Conservation (phyloP, 2,329 filamentous ascomycete genomes). For the Alternaria brassicae region DNA sequence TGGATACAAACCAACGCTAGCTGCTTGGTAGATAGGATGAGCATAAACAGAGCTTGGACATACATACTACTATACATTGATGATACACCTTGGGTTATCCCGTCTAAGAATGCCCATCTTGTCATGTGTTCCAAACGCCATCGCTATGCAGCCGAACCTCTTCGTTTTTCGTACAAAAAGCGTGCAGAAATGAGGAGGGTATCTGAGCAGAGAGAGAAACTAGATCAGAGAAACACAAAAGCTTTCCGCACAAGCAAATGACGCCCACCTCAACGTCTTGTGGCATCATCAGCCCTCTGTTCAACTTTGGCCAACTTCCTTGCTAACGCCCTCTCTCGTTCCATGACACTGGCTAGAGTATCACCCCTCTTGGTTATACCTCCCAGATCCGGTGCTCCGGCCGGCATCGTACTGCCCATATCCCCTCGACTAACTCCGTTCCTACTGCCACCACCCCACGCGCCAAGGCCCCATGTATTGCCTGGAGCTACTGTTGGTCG, state of each 20-base stretch:
- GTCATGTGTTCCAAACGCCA: constrained; percentile 22
- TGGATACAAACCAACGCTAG: not conserved
- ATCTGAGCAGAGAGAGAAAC: constrained; percentile 34
- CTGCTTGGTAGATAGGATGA: not conserved
- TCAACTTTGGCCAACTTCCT: constrained; percentile 39
- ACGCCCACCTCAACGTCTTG: constrained; percentile 12
- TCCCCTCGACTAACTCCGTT: constrained; percentile 29
- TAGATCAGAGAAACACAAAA: constrained; percentile 1
- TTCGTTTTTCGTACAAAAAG: constrained; percentile 6
- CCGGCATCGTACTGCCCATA: constrained; percentile 17
- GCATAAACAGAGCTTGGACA: not conserved
- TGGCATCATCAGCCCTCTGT: constrained; percentile 30
- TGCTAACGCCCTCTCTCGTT: constrained; percentile 37
- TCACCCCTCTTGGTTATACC: constrained; percentile 31
- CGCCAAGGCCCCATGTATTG: constrained; percentile 37
- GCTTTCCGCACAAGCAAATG: not conserved
- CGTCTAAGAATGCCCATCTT: constrained; percentile 1
- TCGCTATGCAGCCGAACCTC: constrained; percentile 29
- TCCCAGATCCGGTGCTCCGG: constrained; percentile 22
- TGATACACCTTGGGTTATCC: not conserved
- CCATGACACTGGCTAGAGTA: constrained; percentile 34
- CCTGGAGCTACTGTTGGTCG: constrained; percentile 7
- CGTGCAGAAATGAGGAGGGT: constrained; percentile 19
- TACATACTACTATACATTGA: constrained; percentile 6
- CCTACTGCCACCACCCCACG: constrained; percentile 39